Percentiles rank a stretch among this genome's conserved stretches.
Evolutionary conservation across 371 early-diverging fungal genomes (phyloP).

Genomic region (Phascolomyces articulosus): DNA sequence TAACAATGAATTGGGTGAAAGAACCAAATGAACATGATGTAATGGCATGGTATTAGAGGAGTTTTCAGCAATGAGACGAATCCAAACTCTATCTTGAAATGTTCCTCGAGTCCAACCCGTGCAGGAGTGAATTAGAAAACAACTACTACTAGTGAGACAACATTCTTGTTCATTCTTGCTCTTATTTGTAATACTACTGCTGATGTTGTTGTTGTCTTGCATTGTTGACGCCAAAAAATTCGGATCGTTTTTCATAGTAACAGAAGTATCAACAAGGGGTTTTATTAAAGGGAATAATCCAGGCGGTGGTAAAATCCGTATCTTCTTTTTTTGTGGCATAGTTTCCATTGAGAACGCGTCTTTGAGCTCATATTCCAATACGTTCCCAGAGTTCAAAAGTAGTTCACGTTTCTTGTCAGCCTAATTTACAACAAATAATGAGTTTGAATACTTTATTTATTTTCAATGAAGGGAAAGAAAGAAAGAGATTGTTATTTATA

Average conservation of each 20-base stretch:
- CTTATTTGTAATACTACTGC: background rate
- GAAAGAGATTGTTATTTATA: no score
- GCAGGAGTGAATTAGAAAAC: conserved; percentile 12
- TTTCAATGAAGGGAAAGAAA: background rate
- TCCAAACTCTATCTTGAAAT: conserved; percentile 1
- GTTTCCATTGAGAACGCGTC: conserved; percentile 17
- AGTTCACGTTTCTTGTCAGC: conserved; percentile 9
- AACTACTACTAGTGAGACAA: background rate
- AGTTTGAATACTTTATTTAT: no score
- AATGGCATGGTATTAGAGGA: background rate
- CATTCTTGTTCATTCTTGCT: background rate
- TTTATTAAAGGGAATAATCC: conserved; percentile 16
- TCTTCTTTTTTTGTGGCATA: background rate
- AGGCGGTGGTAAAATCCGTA: conserved; percentile 12
- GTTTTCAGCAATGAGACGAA: background rate
- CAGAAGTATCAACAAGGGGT: background rate
- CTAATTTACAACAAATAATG: conserved; percentile 12
- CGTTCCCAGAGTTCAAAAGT: conserved; percentile 5
- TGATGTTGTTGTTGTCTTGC: background rate
- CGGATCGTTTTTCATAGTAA: background rate
- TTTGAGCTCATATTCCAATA: conserved; percentile 10
- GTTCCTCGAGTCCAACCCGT: conserved; percentile 6
- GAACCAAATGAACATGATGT: background rate
- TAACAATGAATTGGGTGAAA: background rate
- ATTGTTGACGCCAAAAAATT: background rate